These are phyloP conservation scores for Calendula officinalis DNA, from an alignment of 129 eudicot species.

Conservation along the genomic window DNA sequence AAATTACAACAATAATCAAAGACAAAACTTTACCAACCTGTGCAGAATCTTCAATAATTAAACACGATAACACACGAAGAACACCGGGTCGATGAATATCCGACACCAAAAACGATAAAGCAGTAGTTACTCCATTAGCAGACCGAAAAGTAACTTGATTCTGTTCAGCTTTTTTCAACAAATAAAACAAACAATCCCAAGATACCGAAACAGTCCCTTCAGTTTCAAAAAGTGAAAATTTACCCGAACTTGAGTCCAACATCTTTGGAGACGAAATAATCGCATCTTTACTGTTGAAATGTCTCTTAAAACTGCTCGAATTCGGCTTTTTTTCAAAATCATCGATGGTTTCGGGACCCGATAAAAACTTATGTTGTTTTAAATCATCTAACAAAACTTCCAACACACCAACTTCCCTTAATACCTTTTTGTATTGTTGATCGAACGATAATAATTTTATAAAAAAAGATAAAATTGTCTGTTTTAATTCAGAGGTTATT, in stretches of 20 bases:
- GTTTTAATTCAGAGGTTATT: constrained; percentile 69
- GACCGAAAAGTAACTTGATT: constrained; percentile 91
- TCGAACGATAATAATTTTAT: constrained; percentile 87
- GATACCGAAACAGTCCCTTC: constrained; percentile 67
- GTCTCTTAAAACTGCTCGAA: constrained; percentile 77
- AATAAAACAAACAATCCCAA: constrained; percentile 89
- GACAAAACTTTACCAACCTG: constrained; percentile 48
- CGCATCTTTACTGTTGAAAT: constrained; percentile 71
- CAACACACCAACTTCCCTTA: constrained; percentile 95
- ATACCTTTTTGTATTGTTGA: constrained; percentile 90
- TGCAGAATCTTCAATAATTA: constrained; percentile 79
- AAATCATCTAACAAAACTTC: constrained; percentile 93
- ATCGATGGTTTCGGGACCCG: constrained; percentile 43
- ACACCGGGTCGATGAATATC: constrained; percentile 90
- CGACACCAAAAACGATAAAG: constrained; percentile 79
- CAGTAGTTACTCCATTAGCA: constrained; percentile 70
- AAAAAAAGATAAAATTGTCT: constrained; percentile 73
- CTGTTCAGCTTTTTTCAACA: constrained; percentile 87
- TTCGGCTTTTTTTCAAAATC: constrained; percentile 65
- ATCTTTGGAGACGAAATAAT: constrained; percentile 90
- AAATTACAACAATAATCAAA: background rate
- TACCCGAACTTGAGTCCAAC: constrained; percentile 77
- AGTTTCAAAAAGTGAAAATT: constrained; percentile 77
- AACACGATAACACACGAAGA: constrained; percentile 86
- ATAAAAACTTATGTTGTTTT: constrained; percentile 72